These are phyloP conservation scores for Plasmopara muralis DNA, from an alignment of 352 stramenopile genomes.

Conservation along the genomic window DNA sequence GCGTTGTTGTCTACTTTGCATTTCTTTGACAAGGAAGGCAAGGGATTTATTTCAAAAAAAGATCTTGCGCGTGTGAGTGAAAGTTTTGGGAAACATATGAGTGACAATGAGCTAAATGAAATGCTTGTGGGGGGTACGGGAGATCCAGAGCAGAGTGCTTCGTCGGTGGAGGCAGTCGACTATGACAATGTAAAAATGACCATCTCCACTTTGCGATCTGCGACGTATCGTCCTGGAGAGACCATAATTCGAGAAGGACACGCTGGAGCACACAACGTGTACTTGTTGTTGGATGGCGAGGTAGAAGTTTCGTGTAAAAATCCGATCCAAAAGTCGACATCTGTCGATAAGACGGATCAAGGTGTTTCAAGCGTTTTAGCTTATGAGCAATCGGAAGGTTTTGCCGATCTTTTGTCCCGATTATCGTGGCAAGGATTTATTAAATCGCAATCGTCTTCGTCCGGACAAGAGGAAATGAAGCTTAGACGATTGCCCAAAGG, in stretches of 20 bases:
- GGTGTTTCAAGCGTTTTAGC: conserved; percentile 14
- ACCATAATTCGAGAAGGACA: conserved; percentile 73
- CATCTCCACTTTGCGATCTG: conserved; percentile 70
- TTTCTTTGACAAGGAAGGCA: conserved; percentile 72
- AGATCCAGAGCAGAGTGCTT: conserved; percentile 55
- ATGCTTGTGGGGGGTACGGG: conserved; percentile 76
- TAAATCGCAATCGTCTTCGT: conserved; percentile 11
- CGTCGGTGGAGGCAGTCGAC: conserved; percentile 44
- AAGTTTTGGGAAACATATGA: conserved; percentile 64
- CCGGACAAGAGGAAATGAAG: conserved; percentile 42
- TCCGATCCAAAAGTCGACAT: conserved; percentile 37
- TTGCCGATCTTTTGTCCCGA: conserved; percentile 24
- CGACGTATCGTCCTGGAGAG: conserved; percentile 54
- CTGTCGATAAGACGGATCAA: conserved; percentile 9
- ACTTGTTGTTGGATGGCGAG: conserved; percentile 67
- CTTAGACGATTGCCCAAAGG: conserved; percentile 57
- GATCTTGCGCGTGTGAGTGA: conserved; percentile 71
- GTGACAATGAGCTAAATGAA: conserved; percentile 70
- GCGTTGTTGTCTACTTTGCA: conserved; percentile 61
- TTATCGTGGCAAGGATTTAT: conserved; percentile 22
- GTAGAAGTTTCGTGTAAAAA: conserved; percentile 79
- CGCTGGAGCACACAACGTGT: conserved; percentile 62
- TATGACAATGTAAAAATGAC: conserved; percentile 82
- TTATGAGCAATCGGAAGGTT: conserved; percentile 25
- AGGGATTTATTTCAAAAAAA: conserved; percentile 74